These are phyloP conservation scores for Cercospora sp. DNA, from an alignment of 2,329 filamentous ascomycete genomes.

Conservation along the genomic window DNA sequence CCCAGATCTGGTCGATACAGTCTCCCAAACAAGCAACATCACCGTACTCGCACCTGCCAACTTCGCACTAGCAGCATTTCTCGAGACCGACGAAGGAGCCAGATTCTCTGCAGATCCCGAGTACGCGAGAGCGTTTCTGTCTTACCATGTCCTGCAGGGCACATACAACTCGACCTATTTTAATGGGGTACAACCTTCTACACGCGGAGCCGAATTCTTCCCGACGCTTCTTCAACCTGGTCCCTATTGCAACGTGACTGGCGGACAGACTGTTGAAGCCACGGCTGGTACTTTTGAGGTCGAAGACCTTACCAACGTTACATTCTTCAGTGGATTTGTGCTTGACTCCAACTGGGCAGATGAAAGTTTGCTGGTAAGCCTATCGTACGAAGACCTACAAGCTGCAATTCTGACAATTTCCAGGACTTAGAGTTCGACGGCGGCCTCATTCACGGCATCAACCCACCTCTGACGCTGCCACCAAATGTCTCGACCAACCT, in stretches of 20 bases:
- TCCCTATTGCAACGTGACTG: conserved; percentile 37
- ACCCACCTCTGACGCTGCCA: conserved; percentile 18
- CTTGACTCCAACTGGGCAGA: conserved; percentile 37
- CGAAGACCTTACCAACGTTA: conserved; percentile 35
- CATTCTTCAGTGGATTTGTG: conserved; percentile 36
- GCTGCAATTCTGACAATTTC: neutral
- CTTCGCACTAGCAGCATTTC: conserved; percentile 49
- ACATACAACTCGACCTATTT: conserved; percentile 9
- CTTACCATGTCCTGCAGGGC: conserved; percentile 19
- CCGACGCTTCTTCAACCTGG: neutral
- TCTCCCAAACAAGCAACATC: conserved; percentile 43
- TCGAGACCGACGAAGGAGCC: conserved; percentile 23
- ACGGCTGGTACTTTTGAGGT: conserved; percentile 31
- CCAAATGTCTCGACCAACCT: conserved; percentile 1
- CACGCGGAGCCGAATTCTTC: conserved; percentile 17
- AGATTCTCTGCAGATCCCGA: conserved; percentile 38
- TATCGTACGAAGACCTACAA: too few species aligned
- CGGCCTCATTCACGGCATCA: conserved; percentile 26
- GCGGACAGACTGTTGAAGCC: conserved; percentile 40
- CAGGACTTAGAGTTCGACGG: conserved; percentile 24
- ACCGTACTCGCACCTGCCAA: conserved; percentile 66
- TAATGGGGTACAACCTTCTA: conserved; percentile 24
- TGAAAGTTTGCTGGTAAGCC: neutral
- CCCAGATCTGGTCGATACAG: conserved; percentile 15
- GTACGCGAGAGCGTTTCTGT: conserved; percentile 14